Conservation (phyloP, 1,284 basidiomycete species). For the Sporisorium reilianum region DNA sequence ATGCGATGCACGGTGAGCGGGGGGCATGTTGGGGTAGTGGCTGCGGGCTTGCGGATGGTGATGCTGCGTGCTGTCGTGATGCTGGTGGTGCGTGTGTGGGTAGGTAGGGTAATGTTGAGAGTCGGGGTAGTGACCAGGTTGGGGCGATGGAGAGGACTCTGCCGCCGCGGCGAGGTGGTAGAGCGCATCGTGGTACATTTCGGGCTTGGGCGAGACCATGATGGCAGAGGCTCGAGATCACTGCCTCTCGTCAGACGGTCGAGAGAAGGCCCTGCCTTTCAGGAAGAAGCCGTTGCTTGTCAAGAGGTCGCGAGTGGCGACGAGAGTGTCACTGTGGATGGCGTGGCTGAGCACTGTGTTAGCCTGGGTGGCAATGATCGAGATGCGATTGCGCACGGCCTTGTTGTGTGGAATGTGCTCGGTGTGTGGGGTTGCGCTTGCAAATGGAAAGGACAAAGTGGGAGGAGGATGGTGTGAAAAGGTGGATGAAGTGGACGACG, state of each 20-base stretch:
- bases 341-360: too few species aligned
- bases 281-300: not conserved
- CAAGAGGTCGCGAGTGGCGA: not conserved
- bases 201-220: constrained; percentile 41
- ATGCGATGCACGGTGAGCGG: constrained; percentile 16
- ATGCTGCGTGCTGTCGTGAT: too few species aligned
- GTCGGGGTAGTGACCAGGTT: constrained; percentile 24
- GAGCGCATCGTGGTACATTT: constrained; percentile 46
- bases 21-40: constrained; percentile 17
- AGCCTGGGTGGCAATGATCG: too few species aligned
- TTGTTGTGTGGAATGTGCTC: too few species aligned
- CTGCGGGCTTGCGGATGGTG: constrained; percentile 24
- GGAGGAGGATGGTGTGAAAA: not conserved
- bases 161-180: constrained; percentile 47
- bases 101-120: constrained; percentile 11
- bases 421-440: too few species aligned
- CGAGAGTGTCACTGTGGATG: not conserved
- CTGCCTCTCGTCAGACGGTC: not conserved
- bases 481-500: not conserved
- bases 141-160: constrained; percentile 44
- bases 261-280: not conserved
- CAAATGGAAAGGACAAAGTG: not conserved
- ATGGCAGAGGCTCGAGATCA: not conserved
- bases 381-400: too few species aligned
- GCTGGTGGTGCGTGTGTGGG: constrained; percentile 10